phyloP scores from a whole-genome alignment of 2,329 filamentous ascomycete species.

The Coniochaeta ligniaria region DNA sequence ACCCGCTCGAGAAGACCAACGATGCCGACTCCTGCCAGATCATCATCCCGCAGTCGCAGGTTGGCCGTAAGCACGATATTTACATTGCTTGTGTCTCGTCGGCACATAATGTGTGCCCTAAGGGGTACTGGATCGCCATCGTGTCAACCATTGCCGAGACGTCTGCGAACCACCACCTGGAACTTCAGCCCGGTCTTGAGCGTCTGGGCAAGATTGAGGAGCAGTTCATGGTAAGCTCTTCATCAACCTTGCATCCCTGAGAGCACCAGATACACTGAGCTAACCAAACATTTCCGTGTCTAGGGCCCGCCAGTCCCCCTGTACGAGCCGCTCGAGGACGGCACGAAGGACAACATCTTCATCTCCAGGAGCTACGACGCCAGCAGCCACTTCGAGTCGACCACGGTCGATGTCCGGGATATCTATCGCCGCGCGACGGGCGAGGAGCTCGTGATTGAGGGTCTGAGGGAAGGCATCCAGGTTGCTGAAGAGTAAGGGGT shows the following conservation, averaged over 20 bases:
- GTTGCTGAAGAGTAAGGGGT: slow-evolving; percentile 58
- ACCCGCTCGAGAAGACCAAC: slow-evolving; percentile 84
- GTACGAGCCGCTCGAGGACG: slow-evolving; percentile 82
- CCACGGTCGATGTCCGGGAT: slow-evolving; percentile 84
- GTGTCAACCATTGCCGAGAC: slow-evolving; percentile 96
- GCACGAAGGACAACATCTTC: slow-evolving; percentile 83
- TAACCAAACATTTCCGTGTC: neutral
- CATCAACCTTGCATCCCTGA: neutral
- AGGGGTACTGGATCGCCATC: slow-evolving; percentile 98
- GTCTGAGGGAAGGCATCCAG: slow-evolving; percentile 71
- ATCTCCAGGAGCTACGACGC: slow-evolving; percentile 99
- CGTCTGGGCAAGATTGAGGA: slow-evolving; percentile 91
- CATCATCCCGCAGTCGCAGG: slow-evolving; percentile 96
- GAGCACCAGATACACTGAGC: neutral
- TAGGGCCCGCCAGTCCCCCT: slow-evolving; percentile 79
- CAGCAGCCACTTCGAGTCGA: slow-evolving; percentile 94
- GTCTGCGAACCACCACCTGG: slow-evolving; percentile 86
- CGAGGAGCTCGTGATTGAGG: slow-evolving; percentile 82
- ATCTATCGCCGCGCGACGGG: slow-evolving; percentile 81
- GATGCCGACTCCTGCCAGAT: slow-evolving; percentile 86
- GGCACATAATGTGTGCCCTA: slow-evolving; percentile 96
- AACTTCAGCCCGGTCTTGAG: slow-evolving; percentile 87
- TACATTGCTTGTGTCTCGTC: slow-evolving; percentile 95
- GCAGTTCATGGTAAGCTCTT: slow-evolving; percentile 72
- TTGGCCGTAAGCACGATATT: slow-evolving; percentile 94